Evolutionary conservation across 177 flowering plant genomes (phyloP).

Genomic region (Vitis hybrid): DNA sequence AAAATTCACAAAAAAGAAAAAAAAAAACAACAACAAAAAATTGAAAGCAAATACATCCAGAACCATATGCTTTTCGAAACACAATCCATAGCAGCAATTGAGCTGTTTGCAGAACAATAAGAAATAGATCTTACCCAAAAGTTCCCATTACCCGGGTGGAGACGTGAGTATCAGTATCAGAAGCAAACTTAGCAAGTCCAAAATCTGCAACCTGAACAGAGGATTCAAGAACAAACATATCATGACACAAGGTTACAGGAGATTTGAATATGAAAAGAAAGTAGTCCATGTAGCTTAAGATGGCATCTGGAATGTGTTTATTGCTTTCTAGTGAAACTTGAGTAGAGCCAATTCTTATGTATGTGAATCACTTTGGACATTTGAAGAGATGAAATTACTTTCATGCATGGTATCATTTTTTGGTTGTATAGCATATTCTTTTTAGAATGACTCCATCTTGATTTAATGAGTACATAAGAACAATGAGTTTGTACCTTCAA

Average conservation of each 20-base stretch:
- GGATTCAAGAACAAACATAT: neutral
- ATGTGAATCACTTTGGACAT: no score
- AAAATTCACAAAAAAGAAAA: neutral
- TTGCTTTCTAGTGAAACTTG: no score
- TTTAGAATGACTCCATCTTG: no score
- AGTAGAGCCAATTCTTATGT: no score
- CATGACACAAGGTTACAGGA: neutral
- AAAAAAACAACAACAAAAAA: neutral
- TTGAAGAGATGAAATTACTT: no score
- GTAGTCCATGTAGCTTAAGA: neutral
- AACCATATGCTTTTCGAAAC: neutral
- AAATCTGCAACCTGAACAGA: conserved; percentile 71
- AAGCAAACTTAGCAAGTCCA: conserved; percentile 65
- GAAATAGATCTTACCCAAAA: conserved; percentile 52
- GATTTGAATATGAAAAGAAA: neutral
- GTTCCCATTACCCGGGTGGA: conserved; percentile 88
- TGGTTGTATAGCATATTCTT: no score
- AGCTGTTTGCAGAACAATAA: neutral
- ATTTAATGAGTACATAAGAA: no score
- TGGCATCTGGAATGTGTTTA: no score
- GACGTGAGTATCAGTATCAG: conserved; percentile 68
- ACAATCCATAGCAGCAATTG: neutral
- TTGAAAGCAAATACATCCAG: neutral
- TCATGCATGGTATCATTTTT: no score
- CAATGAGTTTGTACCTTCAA: no score